Conservation (phyloP, 805 yeast species). For the Candida tammaniensis region DNA sequence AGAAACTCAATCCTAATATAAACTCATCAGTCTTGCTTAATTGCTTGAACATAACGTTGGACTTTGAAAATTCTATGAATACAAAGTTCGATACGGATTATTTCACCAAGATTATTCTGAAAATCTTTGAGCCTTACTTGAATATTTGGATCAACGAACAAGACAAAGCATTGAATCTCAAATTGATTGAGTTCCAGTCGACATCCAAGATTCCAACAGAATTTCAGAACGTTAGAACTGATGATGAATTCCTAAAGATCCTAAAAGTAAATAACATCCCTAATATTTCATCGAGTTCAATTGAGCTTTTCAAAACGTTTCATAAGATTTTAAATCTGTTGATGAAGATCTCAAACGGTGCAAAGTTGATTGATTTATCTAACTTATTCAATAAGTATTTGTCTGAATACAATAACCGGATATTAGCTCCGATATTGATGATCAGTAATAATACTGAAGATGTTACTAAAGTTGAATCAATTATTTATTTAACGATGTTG, state of each 20-base stretch:
- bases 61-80: slow-evolving; percentile 75
- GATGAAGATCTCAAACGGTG: slow-evolving; percentile 32
- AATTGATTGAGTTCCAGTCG: slow-evolving; percentile 62
- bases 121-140: slow-evolving; percentile 81
- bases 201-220: slow-evolving; percentile 52
- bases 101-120: slow-evolving; percentile 48
- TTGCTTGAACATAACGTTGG: slow-evolving; percentile 72
- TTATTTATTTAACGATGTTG: slow-evolving; percentile 65
- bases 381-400: slow-evolving; percentile 66
- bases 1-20: slow-evolving; percentile 26
- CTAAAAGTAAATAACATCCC: slow-evolving; percentile 48
- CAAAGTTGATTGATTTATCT: slow-evolving; percentile 51
- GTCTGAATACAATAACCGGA: slow-evolving; percentile 36
- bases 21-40: slow-evolving; percentile 62
- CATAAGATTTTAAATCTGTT: slow-evolving; percentile 72
- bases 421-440: slow-evolving; percentile 30
- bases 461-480: slow-evolving; percentile 54
- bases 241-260: slow-evolving; percentile 32
- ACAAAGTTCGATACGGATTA: slow-evolving; percentile 53
- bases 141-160: slow-evolving; percentile 86
- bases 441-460: slow-evolving; percentile 32
- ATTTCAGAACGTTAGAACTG: slow-evolving; percentile 14
- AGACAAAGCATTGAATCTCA: slow-evolving; percentile 58
- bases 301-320: slow-evolving; percentile 79
- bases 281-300: slow-evolving; percentile 79